Base-by-base conservation (phyloP, 1,284 basidiomycete species). In the Dichomitus squalens region DNA sequence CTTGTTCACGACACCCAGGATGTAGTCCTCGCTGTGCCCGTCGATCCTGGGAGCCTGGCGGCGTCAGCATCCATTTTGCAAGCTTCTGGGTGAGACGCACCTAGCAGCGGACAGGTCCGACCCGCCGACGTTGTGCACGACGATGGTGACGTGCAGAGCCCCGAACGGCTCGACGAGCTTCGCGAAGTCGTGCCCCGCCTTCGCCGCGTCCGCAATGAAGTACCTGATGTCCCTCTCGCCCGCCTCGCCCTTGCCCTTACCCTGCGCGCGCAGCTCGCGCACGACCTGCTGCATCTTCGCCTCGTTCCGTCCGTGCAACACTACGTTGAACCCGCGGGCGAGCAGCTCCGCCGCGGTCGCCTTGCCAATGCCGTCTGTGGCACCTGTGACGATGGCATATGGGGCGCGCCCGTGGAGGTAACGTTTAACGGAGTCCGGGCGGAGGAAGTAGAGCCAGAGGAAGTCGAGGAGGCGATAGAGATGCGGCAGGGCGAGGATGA, bases 331-430 rank as follows among this genome's bases (percentile, higher is more conserved):
- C 16, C 70, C 69, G 29, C 59, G 61, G 29, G 50, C 53, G 51
- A 70, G 69, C 18, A 72, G 65, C 64, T 71, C 68, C 4, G 59
- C 58, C 8, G 70, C 69, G 6, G 64, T 41, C 4, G 63, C 65
- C 51, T 67, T 70, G 31, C 71, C 71, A n/a, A 72, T 72, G 16
- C 71, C 71, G 52, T 72, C 71, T 16, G 70, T 64, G 2, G 71
- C 70, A 1, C 70, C 71, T 0, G 71, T 72, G 34, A 72, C 56
- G 40, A 72, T 48, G 1, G 70, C 71, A 56, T 69, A 71, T 0
- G 71, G 60, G 14, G 60, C 55, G 1, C 47, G 20, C 7, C 68
- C 67, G 38, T 70, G 68, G 7, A 68, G 63, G 53, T 63, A 71
- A 12, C 60, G 57, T 29, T 63, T 57, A 14, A 68, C 53, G 14